Percentiles rank a stretch among this genome's conserved stretches.
phyloP scores from a whole-genome alignment of 345 rosid species.

The Angophora floribunda region DNA sequence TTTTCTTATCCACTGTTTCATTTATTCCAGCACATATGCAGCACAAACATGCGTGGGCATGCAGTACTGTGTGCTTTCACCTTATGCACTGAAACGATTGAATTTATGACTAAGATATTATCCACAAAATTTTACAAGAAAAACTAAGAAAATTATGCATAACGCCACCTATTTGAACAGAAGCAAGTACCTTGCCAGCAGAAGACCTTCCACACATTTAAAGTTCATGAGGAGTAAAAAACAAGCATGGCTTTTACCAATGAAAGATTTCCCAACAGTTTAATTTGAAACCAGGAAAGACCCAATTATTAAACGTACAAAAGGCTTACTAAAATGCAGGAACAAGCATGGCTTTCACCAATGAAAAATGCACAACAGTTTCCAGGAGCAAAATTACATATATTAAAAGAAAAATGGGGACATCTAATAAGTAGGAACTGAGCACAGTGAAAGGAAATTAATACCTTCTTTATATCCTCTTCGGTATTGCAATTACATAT shows the following conservation, averaged over 20 bases:
- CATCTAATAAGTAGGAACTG: not conserved
- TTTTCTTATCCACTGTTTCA: not conserved
- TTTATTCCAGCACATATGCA: not conserved
- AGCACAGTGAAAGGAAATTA: not conserved
- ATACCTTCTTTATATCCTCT: conserved; percentile 57
- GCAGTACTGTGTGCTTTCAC: not conserved
- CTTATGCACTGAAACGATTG: not conserved
- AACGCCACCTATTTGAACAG: not conserved
- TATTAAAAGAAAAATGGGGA: not conserved
- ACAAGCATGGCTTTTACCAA: not conserved
- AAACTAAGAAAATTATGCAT: not conserved
- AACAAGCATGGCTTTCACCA: not conserved
- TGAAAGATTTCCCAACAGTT: not conserved
- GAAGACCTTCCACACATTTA: not conserved
- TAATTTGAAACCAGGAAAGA: not conserved
- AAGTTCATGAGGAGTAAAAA: not conserved
- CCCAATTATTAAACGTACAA: not conserved
- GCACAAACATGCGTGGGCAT: not conserved
- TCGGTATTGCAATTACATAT: conserved; percentile 44
- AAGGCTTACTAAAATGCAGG: not conserved
- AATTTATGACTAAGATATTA: not conserved
- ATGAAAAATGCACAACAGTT: not conserved
- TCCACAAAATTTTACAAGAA: not conserved
- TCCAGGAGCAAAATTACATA: not conserved
- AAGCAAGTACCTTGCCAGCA: not conserved